phyloP scores from a whole-genome alignment of 2,329 filamentous ascomycete genomes.

The Diplocarpon rosae region DNA sequence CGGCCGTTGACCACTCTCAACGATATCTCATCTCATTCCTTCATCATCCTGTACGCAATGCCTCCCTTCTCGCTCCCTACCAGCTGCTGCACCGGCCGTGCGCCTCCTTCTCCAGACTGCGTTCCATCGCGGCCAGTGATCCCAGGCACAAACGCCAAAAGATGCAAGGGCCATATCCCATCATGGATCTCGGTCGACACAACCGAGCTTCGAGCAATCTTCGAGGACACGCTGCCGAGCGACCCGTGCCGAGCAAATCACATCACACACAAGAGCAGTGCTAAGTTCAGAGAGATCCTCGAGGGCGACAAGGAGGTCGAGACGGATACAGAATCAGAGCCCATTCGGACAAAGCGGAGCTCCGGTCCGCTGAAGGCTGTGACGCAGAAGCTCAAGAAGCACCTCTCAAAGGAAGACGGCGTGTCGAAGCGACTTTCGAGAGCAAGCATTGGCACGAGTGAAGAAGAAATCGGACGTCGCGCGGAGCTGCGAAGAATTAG shows the following conservation, averaged over 20 bases:
- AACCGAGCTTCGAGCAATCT: constrained; percentile 21
- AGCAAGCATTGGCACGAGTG: constrained; percentile 34
- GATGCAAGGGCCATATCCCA: constrained; percentile 10
- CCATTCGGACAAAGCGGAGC: constrained; percentile 31
- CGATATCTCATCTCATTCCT: constrained; percentile 1
- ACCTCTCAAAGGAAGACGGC: constrained; percentile 35
- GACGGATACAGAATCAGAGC: constrained; percentile 28
- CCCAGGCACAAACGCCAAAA: constrained; percentile 4
- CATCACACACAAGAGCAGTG: constrained; percentile 5
- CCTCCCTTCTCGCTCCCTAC: neutral
- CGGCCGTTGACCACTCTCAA: too few relatives aligned
- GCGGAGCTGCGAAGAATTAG: constrained; percentile 45
- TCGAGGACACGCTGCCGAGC: constrained; percentile 11
- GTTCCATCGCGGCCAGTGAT: constrained; percentile 16
- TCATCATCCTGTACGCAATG: constrained; percentile 3
- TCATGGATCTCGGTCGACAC: constrained; percentile 16
- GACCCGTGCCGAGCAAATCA: neutral
- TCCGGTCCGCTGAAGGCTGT: constrained; percentile 35
- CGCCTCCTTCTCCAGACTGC: constrained; percentile 25
- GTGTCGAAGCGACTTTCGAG: constrained; percentile 31
- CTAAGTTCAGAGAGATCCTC: constrained; percentile 8
- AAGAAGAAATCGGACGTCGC: constrained; percentile 42
- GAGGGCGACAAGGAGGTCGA: constrained; percentile 12
- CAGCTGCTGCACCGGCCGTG: constrained; percentile 22
- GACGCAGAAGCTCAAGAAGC: constrained; percentile 29